These are phyloP conservation scores for Colletotrichum noveboracense DNA, from an alignment of 2,329 filamentous ascomycete genomes.

Conservation along the genomic window DNA sequence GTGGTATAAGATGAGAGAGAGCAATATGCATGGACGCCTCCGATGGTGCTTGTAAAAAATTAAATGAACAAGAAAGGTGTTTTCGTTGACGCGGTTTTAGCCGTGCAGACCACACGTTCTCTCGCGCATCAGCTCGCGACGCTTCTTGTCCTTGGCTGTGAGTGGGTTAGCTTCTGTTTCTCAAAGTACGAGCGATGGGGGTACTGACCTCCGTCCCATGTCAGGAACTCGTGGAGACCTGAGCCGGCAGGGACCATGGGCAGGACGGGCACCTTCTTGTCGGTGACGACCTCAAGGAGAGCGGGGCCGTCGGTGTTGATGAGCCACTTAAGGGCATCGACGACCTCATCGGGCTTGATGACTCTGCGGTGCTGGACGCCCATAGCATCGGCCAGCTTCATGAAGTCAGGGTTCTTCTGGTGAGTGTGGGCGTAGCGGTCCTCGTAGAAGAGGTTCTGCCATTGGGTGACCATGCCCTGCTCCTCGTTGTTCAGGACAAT, in stretches of 20 bases:
- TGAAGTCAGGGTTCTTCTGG: conserved; percentile 94
- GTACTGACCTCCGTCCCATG: conserved; percentile 78
- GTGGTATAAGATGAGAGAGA: conserved; percentile 23
- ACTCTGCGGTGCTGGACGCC: conserved; percentile 77
- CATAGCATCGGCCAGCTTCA: conserved; percentile 93
- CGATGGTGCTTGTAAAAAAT: conserved; percentile 6
- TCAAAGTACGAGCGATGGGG: neutral
- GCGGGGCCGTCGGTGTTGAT: conserved; percentile 90
- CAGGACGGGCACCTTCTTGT: conserved; percentile 92
- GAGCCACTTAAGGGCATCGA: conserved; percentile 84
- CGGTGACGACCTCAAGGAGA: conserved; percentile 88
- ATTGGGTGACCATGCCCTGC: conserved; percentile 98
- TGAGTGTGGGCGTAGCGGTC: conserved; percentile 93
- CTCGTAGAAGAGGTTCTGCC: conserved; percentile 97
- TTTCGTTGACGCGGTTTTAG: neutral
- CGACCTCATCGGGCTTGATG: conserved; percentile 76
- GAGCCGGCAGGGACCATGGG: conserved; percentile 94
- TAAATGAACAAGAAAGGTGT: conserved; percentile 12
- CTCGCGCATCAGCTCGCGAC: conserved; percentile 70
- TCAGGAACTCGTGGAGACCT: conserved; percentile 90
- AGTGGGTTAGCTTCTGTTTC: conserved; percentile 33
- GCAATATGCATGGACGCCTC: conserved; percentile 21
- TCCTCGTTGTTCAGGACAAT: conserved; percentile 97
- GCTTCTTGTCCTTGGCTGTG: conserved; percentile 70
- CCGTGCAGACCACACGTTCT: conserved; percentile 55